Evolutionary conservation across 345 rosid species (phyloP).

Genomic region (Arabis hirsuta): DNA sequence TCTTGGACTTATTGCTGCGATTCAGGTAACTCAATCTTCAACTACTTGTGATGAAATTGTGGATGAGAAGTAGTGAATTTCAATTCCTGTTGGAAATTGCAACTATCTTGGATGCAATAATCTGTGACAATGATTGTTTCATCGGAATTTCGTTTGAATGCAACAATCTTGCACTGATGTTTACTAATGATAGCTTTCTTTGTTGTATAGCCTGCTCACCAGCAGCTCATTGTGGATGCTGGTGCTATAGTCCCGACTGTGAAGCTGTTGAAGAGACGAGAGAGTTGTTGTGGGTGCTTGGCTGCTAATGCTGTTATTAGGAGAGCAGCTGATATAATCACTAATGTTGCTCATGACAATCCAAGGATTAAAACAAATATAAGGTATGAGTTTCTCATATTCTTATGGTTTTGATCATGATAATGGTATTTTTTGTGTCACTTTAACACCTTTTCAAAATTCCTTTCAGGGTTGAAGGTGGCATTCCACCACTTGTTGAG

Average conservation of each 20-base stretch:
- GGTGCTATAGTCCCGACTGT: conserved; percentile 71
- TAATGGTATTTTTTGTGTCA: not conserved
- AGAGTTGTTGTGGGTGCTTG: conserved; percentile 24
- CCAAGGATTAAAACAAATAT: conserved; percentile 59
- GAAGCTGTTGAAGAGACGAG: conserved; percentile 56
- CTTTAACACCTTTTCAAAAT: conserved; percentile 8
- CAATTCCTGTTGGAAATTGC: not conserved
- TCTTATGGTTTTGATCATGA: not conserved
- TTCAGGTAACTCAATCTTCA: conserved; percentile 45
- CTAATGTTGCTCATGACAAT: conserved; percentile 79
- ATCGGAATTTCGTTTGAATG: not conserved
- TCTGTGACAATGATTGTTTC: no score
- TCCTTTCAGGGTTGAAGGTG: conserved; percentile 65
- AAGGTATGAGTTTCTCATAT: conserved; percentile 49
- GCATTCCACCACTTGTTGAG: conserved; percentile 75
- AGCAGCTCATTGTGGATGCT: conserved; percentile 69
- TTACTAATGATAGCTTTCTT: conserved; percentile 12
- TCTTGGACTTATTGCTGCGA: conserved; percentile 68
- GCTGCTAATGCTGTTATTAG: conserved; percentile 50
- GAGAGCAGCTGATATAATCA: conserved; percentile 82
- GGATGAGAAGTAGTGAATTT: not conserved
- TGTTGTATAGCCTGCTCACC: conserved; percentile 63
- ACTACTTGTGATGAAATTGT: not conserved
- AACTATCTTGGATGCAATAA: not conserved
- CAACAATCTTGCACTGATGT: conserved; percentile 7